Conservation (phyloP, 2,329 filamentous ascomycete species). For the Pseudocercospora fijiensis region DNA sequence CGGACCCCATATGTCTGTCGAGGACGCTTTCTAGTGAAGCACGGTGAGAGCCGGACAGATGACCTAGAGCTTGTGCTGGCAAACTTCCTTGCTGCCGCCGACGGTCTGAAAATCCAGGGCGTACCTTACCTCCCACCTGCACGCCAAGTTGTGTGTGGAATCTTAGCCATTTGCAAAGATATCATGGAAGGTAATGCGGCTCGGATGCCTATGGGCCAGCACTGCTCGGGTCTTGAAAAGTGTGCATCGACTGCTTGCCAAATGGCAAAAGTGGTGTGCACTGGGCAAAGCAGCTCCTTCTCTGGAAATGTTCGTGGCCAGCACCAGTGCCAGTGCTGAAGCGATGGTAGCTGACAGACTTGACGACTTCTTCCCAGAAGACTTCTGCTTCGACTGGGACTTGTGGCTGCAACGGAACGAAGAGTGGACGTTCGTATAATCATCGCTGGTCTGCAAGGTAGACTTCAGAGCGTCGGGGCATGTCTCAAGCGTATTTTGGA, state of each 20-base stretch:
- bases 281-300: background rate
- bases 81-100: conserved; percentile 15
- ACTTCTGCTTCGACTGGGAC: conserved; percentile 10
- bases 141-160: background rate
- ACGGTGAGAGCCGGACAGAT: conserved; percentile 15
- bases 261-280: conserved; percentile 17
- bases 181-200: conserved; percentile 25
- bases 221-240: conserved; percentile 21
- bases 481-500: no score
- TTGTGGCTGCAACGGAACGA: background rate
- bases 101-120: conserved; percentile 8
- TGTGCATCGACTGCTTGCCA: conserved; percentile 15
- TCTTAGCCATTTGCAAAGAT: conserved; percentile 16
- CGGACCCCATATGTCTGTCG: no score
- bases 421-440: background rate
- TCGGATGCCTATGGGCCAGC: conserved; percentile 18
- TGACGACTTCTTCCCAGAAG: conserved; percentile 4
- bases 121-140: conserved; percentile 11
- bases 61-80: conserved; percentile 14
- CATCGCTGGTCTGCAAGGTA: background rate
- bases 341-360: background rate
- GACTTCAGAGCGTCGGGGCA: no score
- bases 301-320: background rate
- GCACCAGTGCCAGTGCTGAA: background rate
- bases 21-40: conserved; percentile 20